Conservation (phyloP, 2,329 filamentous ascomycete species). For the Arthrinium puccinioides region DNA sequence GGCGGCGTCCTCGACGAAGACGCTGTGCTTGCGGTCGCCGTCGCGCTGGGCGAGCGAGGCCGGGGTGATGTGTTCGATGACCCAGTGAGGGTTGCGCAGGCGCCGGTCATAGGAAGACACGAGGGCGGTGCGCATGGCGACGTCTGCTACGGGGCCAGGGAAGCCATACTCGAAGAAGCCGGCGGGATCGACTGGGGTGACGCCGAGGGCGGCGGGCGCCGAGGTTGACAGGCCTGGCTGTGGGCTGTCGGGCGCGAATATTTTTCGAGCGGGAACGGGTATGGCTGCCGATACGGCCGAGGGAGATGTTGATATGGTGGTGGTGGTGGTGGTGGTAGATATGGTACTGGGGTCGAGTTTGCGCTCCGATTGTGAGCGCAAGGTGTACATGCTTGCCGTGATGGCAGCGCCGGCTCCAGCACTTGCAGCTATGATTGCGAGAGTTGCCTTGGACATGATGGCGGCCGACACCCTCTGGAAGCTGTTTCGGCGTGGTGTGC, state of each 20-base stretch:
- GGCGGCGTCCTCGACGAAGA: constrained; percentile 71
- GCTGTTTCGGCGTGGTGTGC: constrained; percentile 1
- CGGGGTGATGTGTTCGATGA: constrained; percentile 91
- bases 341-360: constrained; percentile 34
- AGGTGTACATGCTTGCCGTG: constrained; percentile 60
- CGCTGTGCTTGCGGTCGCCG: constrained; percentile 77
- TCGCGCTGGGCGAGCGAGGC: constrained; percentile 67
- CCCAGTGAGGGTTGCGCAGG: constrained; percentile 88
- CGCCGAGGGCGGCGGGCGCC: constrained; percentile 23
- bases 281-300: constrained; percentile 24
- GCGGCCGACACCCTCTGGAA: constrained; percentile 8
- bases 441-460: constrained; percentile 70
- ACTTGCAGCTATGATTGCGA: constrained; percentile 68
- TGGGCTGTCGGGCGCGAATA: constrained; percentile 29
- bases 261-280: constrained; percentile 52
- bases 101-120: constrained; percentile 87
- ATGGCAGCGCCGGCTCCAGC: constrained; percentile 70
- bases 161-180: constrained; percentile 84
- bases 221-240: constrained; percentile 17
- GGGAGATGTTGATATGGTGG: constrained; percentile 24
- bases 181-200: constrained; percentile 59
- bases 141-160: constrained; percentile 80
- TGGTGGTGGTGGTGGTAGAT: constrained; percentile 20
- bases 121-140: constrained; percentile 68
- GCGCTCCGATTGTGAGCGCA: constrained; percentile 34